Base-by-base conservation (phyloP, 1,284 basidiomycete genomes). In the Trichosporon faecale region DNA sequence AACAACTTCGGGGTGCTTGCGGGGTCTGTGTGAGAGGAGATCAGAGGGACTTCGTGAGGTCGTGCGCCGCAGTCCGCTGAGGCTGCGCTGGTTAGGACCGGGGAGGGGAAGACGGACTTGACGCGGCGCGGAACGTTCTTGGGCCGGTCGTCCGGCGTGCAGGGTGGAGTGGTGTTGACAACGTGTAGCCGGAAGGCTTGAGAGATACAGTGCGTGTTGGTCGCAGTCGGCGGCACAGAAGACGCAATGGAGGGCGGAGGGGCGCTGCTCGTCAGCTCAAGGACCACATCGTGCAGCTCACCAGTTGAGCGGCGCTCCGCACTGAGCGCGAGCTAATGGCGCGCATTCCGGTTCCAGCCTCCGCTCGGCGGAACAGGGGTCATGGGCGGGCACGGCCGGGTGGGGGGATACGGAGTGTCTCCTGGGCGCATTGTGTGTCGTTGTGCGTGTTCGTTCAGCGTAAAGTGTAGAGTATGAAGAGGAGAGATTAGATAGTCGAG, bases 391-490 rank as follows among this genome's bases (percentile, higher is more conserved):
- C 57, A 61, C 27, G 57, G 57, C 7, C 57, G 27, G 4, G 57
- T 61, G 9, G 57, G 57, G 3, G 57, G 57, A 11, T 61, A 61
- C 18, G 57, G 57, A 16, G 57, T 61, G 57, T 61, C 57, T 61
- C 57, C 57, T 2, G 57, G 57, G 18, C 57, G 57, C 57, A 61
- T 61, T 2, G 31, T 31, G 57, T 57, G 8, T 25, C 21, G 23
- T 27, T 14, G 2, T 1, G 35, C 35, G 14, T 5, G 52, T 27
- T 37, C 35, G 35, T 37, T 37, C 3, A 37, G 35, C 9, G 35
- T 37, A 14, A 11, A 37, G 35, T n/a, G n/a, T 14, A 14, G 35
- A 37, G 35, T 6, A 16, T 44, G 40, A 14, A 44, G 40, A 44
- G 40, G 33, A 37, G n/a, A 33, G 40, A 44, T 44, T 14, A 44